Percentiles rank a stretch among this genome's conserved stretches.
Evolutionary conservation across 2,329 filamentous ascomycete species (phyloP).

Genomic region (Chrysoporthe deuterocubensis): DNA sequence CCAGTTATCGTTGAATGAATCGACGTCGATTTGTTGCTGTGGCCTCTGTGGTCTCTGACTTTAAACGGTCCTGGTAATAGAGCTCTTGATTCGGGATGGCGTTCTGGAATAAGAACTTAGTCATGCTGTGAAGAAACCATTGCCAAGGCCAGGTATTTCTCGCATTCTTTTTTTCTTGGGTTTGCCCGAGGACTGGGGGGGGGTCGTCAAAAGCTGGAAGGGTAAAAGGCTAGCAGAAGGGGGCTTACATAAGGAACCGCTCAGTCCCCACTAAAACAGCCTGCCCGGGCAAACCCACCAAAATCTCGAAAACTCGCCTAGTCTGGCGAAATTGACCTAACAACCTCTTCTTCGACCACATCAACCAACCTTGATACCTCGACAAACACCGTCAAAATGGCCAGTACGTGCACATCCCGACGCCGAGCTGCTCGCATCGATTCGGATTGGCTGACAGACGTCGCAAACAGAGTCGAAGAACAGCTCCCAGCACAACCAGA

Average conservation of each 20-base stretch:
- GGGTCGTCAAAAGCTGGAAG: neutral
- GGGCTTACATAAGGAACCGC: neutral
- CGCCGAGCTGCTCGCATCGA: neutral
- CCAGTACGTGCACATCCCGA: conserved; percentile 59
- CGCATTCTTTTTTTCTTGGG: too few relatives aligned
- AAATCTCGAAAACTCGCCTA: conserved; percentile 34
- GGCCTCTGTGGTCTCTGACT: neutral
- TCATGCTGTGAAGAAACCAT: too few relatives aligned
- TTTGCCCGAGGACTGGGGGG: too few relatives aligned
- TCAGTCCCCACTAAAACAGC: conserved; percentile 25
- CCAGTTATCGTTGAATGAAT: neutral
- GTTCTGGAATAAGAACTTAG: too few relatives aligned
- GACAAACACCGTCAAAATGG: conserved; percentile 61
- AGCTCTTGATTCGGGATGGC: too few relatives aligned
- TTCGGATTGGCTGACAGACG: conserved; percentile 35
- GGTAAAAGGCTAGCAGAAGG: neutral
- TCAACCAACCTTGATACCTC: conserved; percentile 40
- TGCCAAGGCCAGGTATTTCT: too few relatives aligned
- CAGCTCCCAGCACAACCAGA: conserved; percentile 99
- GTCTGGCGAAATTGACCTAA: conserved; percentile 24
- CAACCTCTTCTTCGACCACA: conserved; percentile 22
- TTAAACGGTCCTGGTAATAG: too few relatives aligned
- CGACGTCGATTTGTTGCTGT: neutral
- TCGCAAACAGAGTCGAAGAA: conserved; percentile 89
- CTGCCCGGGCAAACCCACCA: conserved; percentile 31